These are phyloP conservation scores for Phalaenopsis hybrid DNA, from an alignment of 116 monocot genomes.

Conservation along the genomic window DNA sequence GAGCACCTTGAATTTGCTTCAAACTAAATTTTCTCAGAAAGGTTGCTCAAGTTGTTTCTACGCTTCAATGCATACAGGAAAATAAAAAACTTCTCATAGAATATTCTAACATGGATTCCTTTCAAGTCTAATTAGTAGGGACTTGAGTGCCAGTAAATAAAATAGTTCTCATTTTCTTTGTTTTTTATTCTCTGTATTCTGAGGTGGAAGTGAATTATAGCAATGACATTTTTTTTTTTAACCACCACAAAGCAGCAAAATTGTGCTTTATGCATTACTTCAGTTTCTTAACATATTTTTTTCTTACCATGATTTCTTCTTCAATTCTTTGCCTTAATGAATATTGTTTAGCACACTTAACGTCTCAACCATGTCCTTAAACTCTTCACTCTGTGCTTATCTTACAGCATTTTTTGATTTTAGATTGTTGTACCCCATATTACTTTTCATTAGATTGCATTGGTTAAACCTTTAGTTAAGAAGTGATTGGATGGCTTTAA, in stretches of 20 bases:
- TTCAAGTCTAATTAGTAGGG: neutral
- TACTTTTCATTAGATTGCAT: neutral
- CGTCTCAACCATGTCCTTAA: neutral
- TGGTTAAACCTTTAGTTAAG: neutral
- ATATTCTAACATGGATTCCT: neutral
- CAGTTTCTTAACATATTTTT: neutral
- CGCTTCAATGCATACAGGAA: neutral
- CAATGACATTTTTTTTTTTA: neutral
- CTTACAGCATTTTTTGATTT: neutral
- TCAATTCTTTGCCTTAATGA: neutral
- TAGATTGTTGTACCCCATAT: neutral
- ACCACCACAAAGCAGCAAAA: neutral
- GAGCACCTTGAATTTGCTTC: neutral
- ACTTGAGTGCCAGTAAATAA: neutral
- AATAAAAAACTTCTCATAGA: neutral
- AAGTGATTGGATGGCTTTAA: neutral
- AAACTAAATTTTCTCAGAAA: neutral
- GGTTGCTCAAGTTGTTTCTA: no score
- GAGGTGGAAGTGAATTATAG: neutral
- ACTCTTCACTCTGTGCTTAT: neutral
- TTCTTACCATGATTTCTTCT: neutral
- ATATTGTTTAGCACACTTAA: neutral
- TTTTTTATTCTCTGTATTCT: neutral
- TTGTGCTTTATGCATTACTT: neutral
- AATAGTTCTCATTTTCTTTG: neutral